These are phyloP conservation scores for Solanum pennellii DNA, from an alignment of 257 asterid species.

Conservation along the genomic window DNA sequence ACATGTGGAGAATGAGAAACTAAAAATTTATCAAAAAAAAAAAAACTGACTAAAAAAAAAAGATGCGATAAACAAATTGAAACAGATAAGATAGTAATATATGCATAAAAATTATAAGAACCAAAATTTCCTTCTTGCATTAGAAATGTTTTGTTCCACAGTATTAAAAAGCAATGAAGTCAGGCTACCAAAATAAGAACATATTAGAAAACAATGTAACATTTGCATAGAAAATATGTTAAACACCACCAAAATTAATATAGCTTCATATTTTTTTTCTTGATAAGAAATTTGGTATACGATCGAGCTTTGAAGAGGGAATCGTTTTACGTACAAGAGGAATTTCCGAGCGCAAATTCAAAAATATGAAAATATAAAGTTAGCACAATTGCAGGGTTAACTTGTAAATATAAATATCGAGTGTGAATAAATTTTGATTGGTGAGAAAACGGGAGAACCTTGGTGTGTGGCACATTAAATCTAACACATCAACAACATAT, in stretches of 20 bases:
- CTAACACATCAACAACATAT: not conserved
- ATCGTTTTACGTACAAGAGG: not conserved
- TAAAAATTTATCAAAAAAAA: too few species aligned
- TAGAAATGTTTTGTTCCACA: not conserved
- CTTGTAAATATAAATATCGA: not conserved
- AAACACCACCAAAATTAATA: not conserved
- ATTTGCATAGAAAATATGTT: not conserved
- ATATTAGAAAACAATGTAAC: not conserved
- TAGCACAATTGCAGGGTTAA: rapidly evolving
- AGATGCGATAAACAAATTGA: too few species aligned
- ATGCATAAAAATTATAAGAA: not conserved
- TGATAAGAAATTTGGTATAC: not conserved
- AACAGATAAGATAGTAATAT: too few species aligned
- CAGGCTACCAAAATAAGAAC: not conserved
- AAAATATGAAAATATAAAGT: too few species aligned
- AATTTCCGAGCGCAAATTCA: not conserved
- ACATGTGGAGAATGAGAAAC: rapidly evolving
- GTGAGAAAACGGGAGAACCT: too few species aligned
- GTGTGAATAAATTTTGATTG: not conserved
- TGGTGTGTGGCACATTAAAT: too few species aligned
- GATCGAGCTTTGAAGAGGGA: too few species aligned
- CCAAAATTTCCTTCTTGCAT: not conserved
- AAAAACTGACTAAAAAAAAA: rapidly evolving
- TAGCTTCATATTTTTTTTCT: not conserved
- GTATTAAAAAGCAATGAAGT: not conserved